Evolutionary conservation across 2,329 filamentous ascomycete species (phyloP).

Genomic region (Leptosphaerulina australis): DNA sequence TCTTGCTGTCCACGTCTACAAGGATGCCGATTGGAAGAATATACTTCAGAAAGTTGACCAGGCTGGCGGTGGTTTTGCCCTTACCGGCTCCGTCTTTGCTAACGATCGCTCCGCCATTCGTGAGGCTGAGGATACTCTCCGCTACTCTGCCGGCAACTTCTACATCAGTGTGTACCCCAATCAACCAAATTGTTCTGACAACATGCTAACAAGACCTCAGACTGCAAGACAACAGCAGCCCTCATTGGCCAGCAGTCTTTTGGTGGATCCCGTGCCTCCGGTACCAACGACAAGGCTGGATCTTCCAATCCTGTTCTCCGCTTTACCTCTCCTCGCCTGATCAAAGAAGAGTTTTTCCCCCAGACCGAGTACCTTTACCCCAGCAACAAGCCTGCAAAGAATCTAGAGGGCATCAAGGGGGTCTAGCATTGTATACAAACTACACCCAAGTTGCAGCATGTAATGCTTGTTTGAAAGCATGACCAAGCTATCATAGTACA

Average conservation of each 20-base stretch:
- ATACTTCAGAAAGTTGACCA: slow-evolving; percentile 64
- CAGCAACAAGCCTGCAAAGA: slow-evolving; percentile 48
- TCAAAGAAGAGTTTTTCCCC: slow-evolving; percentile 61
- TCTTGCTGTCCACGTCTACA: slow-evolving; percentile 76
- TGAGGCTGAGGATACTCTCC: slow-evolving; percentile 70
- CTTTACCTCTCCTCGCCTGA: slow-evolving; percentile 59
- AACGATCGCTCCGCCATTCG: slow-evolving; percentile 68
- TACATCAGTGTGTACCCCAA: slow-evolving; percentile 65
- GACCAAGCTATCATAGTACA: neutral
- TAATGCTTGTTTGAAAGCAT: slow-evolving; percentile 1
- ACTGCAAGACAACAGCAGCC: slow-evolving; percentile 42
- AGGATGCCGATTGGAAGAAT: slow-evolving; percentile 62
- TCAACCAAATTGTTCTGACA: neutral
- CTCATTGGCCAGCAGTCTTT: slow-evolving; percentile 56
- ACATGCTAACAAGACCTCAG: slow-evolving; percentile 19
- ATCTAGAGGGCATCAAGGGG: slow-evolving; percentile 2
- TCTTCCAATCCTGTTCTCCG: slow-evolving; percentile 57
- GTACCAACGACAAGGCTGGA: slow-evolving; percentile 63
- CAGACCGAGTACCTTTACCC: slow-evolving; percentile 57
- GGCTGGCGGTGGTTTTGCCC: slow-evolving; percentile 72
- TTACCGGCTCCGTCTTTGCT: slow-evolving; percentile 77
- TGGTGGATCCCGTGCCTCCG: slow-evolving; percentile 59
- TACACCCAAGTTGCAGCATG: neutral
- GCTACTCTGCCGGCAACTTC: slow-evolving; percentile 78
- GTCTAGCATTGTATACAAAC: slow-evolving; percentile 3